phyloP scores from a whole-genome alignment of 148 eudicot species.

The Amaranthus cruentus region DNA sequence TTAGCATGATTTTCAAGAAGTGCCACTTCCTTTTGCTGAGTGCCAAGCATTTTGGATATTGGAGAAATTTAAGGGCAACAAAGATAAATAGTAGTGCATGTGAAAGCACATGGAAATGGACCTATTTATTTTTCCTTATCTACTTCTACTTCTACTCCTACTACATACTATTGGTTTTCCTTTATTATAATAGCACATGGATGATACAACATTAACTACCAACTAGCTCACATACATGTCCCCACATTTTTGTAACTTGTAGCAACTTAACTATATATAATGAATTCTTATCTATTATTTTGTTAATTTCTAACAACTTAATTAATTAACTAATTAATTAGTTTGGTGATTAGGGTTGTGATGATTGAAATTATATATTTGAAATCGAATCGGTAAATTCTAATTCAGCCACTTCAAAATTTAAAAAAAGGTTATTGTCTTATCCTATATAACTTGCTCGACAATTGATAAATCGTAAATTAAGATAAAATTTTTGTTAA shows the following conservation, averaged over 20 bases:
- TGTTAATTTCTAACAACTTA: too few relatives aligned
- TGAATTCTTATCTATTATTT: too few relatives aligned
- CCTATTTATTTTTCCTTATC: constrained; percentile 3
- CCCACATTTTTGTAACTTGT: constrained; percentile 6
- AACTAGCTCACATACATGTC: constrained; percentile 6
- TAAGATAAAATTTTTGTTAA: too few relatives aligned
- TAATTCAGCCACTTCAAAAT: too few relatives aligned
- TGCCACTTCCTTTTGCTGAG: not conserved
- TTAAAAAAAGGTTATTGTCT: too few relatives aligned
- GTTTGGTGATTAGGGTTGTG: too few relatives aligned
- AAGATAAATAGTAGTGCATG: constrained; percentile 11
- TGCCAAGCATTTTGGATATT: not conserved
- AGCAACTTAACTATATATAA: constrained; percentile 1
- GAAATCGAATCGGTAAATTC: too few relatives aligned
- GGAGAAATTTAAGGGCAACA: not conserved
- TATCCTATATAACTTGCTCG: too few relatives aligned
- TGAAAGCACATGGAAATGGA: constrained; percentile 26
- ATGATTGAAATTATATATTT: too few relatives aligned
- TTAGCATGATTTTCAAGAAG: not conserved
- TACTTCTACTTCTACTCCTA: not conserved
- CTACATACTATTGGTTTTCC: not conserved
- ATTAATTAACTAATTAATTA: too few relatives aligned
- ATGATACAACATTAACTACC: constrained; percentile 6
- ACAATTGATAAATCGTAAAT: too few relatives aligned
- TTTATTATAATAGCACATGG: constrained; percentile 11